Conservation (phyloP, 192 early-diverging fungal species). For the Neocallimastix lanati region DNA sequence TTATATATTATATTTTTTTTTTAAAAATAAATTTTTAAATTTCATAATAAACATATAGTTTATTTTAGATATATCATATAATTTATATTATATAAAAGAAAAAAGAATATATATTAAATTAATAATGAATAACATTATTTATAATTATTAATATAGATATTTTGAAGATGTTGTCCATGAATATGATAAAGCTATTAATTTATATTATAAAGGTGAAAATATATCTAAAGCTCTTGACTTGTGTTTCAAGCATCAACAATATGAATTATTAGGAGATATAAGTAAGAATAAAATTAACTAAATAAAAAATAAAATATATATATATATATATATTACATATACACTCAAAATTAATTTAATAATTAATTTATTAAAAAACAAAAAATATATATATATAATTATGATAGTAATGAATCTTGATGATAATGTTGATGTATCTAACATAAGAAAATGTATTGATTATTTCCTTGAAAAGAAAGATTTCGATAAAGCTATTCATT, state of each 20-base stretch:
- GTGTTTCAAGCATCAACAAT: constrained; percentile 18
- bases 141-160: constrained; percentile 9
- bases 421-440: background rate
- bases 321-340: too few relatives aligned
- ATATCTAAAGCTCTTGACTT: constrained; percentile 21
- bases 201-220: constrained; percentile 24
- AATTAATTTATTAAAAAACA: too few relatives aligned
- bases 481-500: background rate
- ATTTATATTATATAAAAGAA: too few relatives aligned
- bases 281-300: constrained; percentile 3
- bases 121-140: background rate
- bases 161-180: constrained; percentile 11
- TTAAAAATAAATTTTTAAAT: too few relatives aligned
- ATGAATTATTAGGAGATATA: constrained; percentile 16
- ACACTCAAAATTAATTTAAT: too few relatives aligned
- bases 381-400: background rate
- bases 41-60: too few relatives aligned
- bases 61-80: too few relatives aligned
- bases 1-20: too few relatives aligned
- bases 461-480: background rate
- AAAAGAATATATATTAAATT: too few relatives aligned
- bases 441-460: background rate
- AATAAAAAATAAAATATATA: background rate
- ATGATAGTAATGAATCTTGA: background rate
- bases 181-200: constrained; percentile 17